phyloP scores from a whole-genome alignment of 148 eudicot genomes.

The Tetragonia tetragonoides region DNA sequence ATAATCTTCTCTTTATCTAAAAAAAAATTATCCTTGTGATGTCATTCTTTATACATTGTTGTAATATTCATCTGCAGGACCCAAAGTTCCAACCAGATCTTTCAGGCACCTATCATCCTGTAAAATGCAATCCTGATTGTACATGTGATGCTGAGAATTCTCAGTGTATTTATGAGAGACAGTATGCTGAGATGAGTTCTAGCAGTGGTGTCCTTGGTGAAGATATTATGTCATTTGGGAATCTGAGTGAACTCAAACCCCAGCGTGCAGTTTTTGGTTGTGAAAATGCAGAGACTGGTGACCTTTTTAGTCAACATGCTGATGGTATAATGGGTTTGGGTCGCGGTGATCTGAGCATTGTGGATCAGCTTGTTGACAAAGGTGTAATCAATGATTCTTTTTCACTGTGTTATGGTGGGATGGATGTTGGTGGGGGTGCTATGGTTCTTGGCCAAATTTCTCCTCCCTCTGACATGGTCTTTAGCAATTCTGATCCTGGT shows the following conservation, averaged over 20 bases:
- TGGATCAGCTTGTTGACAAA: slow-evolving; percentile 87
- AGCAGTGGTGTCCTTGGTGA: slow-evolving; percentile 92
- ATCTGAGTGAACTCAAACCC: slow-evolving; percentile 74
- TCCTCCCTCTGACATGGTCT: slow-evolving; percentile 73
- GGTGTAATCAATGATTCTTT: slow-evolving; percentile 79
- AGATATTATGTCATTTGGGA: slow-evolving; percentile 87
- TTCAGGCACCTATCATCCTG: slow-evolving; percentile 72
- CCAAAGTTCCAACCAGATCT: slow-evolving; percentile 79
- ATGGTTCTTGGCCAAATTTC: slow-evolving; percentile 94
- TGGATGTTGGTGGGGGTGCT: slow-evolving; percentile 93
- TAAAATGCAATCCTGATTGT: slow-evolving; percentile 80
- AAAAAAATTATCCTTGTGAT: neutral
- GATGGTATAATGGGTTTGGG: slow-evolving; percentile 99
- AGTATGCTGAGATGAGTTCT: slow-evolving; percentile 97
- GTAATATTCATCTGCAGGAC: slow-evolving; percentile 41
- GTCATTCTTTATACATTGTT: neutral
- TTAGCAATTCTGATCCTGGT: slow-evolving; percentile 66
- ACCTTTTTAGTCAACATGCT: slow-evolving; percentile 85
- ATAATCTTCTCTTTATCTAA: too few relatives aligned
- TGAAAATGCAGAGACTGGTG: slow-evolving; percentile 90
- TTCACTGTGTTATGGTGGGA: slow-evolving; percentile 94
- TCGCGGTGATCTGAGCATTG: slow-evolving; percentile 84
- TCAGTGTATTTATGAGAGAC: slow-evolving; percentile 78
- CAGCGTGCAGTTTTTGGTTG: slow-evolving; percentile 92
- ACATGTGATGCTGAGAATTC: slow-evolving; percentile 52